Evolutionary conservation across 176 grass and related monocot species (phyloP).

Genomic region (Pontederia crassipes): DNA sequence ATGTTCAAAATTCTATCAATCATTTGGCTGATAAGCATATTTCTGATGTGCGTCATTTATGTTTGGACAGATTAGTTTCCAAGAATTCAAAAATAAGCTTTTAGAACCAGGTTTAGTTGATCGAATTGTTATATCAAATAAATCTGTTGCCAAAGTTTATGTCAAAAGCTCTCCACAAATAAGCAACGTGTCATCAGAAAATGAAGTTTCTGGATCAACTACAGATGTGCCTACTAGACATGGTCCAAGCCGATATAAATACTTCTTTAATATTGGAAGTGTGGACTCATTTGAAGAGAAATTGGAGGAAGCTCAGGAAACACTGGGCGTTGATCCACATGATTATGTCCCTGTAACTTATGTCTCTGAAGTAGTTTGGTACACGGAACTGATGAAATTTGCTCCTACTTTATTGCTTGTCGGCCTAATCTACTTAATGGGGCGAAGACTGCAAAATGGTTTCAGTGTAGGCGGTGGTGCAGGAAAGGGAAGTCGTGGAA

Average conservation of each 20-base stretch:
- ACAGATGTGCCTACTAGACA: constrained; percentile 31
- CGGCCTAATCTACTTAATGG: constrained; percentile 53
- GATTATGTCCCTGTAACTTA: constrained; percentile 80
- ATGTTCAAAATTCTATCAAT: neutral
- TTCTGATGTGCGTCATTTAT: neutral
- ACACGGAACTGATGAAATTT: constrained; percentile 51
- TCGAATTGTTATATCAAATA: constrained; percentile 82
- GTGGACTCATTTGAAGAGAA: constrained; percentile 92
- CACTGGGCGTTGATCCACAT: constrained; percentile 59
- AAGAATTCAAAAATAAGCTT: constrained; percentile 92
- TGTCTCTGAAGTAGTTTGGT: constrained; percentile 49
- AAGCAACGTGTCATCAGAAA: constrained; percentile 26
- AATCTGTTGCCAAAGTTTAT: constrained; percentile 81
- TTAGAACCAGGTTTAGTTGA: constrained; percentile 78
- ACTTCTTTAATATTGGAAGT: constrained; percentile 92
- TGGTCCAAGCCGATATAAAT: constrained; percentile 48
- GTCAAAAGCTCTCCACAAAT: constrained; percentile 42
- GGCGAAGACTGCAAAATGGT: constrained; percentile 48
- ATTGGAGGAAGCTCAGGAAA: constrained; percentile 69
- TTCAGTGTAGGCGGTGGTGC: constrained; percentile 61
- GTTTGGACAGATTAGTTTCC: constrained; percentile 84
- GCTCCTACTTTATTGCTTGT: constrained; percentile 46
- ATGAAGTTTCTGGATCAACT: constrained; percentile 35
- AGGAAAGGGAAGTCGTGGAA: constrained; percentile 35
- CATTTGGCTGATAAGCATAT: neutral